These are phyloP conservation scores for Nicotiana attenuata DNA, from an alignment of 257 asterid genomes.

Conservation along the genomic window DNA sequence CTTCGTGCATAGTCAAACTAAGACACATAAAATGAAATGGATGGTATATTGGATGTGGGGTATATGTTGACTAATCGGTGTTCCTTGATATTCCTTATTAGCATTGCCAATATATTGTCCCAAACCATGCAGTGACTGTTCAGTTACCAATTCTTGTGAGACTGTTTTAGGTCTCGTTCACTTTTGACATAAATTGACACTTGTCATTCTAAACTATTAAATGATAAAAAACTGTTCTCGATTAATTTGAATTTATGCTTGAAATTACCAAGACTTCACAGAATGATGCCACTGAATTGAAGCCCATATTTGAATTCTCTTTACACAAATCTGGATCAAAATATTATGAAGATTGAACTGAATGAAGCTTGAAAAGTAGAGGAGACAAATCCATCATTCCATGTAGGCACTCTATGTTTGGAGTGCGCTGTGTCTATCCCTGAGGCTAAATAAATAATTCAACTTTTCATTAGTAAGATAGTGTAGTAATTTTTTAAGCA, in stretches of 20 bases:
- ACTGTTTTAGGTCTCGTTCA: neutral
- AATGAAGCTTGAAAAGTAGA: slow-evolving; percentile 5
- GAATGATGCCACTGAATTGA: neutral
- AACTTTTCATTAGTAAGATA: neutral
- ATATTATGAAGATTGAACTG: neutral
- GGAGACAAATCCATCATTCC: neutral
- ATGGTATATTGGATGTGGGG: neutral
- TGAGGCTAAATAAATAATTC: neutral
- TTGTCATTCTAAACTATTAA: neutral
- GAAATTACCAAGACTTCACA: neutral
- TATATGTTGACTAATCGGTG: neutral
- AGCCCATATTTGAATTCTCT: neutral
- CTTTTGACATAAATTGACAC: neutral
- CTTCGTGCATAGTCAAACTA: neutral
- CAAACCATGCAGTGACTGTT: neutral
- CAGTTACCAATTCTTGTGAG: neutral
- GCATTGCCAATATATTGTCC: neutral
- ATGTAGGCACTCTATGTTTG: neutral
- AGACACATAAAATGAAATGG: neutral
- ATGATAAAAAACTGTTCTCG: neutral
- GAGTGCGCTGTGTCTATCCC: neutral
- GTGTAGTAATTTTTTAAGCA: neutral
- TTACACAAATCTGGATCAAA: neutral
- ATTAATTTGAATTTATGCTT: neutral
- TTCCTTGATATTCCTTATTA: neutral